phyloP scores from a whole-genome alignment of 1,284 basidiomycete genomes.

The Athelia psychrophila region DNA sequence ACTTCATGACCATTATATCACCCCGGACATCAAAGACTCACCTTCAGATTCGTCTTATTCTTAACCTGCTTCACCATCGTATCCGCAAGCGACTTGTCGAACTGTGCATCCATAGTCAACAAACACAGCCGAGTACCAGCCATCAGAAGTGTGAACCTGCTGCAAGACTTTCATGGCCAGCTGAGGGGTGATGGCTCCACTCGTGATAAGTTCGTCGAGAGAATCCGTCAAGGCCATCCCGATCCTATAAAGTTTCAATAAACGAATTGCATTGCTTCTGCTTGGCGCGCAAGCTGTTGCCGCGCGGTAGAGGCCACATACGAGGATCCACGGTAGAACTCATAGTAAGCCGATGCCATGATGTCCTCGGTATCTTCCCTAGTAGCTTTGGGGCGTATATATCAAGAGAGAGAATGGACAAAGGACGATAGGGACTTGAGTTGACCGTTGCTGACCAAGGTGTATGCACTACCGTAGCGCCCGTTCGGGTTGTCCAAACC shows the following conservation, averaged over 20 bases:
- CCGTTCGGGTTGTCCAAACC: neutral
- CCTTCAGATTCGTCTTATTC: conserved; percentile 89
- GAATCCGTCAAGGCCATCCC: conserved; percentile 99
- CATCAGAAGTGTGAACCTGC: conserved; percentile 62
- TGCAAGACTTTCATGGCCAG: conserved; percentile 96
- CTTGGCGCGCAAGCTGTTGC: neutral
- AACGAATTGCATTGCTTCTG: neutral
- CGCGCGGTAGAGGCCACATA: conserved; percentile 38
- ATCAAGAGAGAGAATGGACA: neutral
- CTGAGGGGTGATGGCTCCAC: conserved; percentile 95
- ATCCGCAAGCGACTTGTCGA: conserved; percentile 92
- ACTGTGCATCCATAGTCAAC: conserved; percentile 45
- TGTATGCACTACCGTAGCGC: neutral
- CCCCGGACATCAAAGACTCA: conserved; percentile 35
- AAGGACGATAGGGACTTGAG: neutral
- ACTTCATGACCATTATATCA: too few relatives aligned
- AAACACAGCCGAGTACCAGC: conserved; percentile 6
- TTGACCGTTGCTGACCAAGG: neutral
- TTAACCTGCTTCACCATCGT: conserved; percentile 90
- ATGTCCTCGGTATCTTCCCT: conserved; percentile 4
- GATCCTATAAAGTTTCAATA: conserved; percentile 57
- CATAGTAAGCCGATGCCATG: conserved; percentile 85
- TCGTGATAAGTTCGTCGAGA: conserved; percentile 97
- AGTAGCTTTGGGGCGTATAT: neutral
- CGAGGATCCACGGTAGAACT: conserved; percentile 89